phyloP scores from a whole-genome alignment of 768 basidiomycete species.

The Udeniomyces megalosporus region DNA sequence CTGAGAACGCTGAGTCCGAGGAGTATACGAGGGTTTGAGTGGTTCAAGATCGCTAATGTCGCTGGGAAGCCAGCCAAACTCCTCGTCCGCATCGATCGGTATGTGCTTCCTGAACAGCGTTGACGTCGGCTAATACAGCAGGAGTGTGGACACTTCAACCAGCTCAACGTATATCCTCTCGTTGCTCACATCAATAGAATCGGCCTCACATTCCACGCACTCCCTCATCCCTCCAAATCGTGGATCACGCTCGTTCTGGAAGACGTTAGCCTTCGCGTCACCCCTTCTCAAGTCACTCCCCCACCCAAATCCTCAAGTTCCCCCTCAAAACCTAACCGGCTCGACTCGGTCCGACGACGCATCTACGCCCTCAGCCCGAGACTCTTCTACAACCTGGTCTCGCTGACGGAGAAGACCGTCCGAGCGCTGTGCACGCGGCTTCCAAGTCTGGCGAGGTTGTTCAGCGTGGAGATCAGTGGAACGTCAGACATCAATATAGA shows the following conservation, averaged over 20 bases:
- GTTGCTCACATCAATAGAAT: background rate
- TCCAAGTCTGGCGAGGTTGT: slow-evolving; percentile 4
- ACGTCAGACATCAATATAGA: background rate
- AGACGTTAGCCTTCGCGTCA: slow-evolving; percentile 8
- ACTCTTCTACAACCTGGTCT: background rate
- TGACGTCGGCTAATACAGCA: too few species aligned
- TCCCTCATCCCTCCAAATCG: background rate
- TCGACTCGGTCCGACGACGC: background rate
- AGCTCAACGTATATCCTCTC: too few species aligned
- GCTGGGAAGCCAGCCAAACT: background rate
- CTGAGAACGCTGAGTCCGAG: slow-evolving; percentile 5
- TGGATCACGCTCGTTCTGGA: slow-evolving; percentile 12
- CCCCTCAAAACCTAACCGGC: background rate
- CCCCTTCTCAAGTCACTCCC: background rate
- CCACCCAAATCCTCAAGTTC: background rate
- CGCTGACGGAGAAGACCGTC: background rate
- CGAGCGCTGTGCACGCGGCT: slow-evolving; percentile 3
- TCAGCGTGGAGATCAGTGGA: slow-evolving; percentile 3
- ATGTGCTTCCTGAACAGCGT: background rate
- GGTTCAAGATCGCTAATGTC: background rate
- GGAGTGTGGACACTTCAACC: too few species aligned
- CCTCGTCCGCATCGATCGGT: background rate
- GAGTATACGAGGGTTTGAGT: slow-evolving; percentile 6
- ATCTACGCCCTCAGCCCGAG: background rate
- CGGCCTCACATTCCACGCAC: slow-evolving; percentile 3